Evolutionary conservation across 139 green algal genomes (phyloP).

Genomic region (Zygnema circumcarinatum): DNA sequence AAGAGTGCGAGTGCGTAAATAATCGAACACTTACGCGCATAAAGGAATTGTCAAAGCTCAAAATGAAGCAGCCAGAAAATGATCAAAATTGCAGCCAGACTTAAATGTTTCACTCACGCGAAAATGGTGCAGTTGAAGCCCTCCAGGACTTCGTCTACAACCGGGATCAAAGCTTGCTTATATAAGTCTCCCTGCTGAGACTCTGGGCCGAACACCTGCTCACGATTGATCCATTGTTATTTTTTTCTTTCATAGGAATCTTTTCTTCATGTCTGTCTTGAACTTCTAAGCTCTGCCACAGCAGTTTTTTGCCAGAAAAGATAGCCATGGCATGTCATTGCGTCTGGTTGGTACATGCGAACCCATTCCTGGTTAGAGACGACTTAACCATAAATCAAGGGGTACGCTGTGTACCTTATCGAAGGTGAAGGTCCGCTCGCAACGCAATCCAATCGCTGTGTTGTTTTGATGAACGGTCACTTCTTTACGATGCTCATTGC

Average conservation of each 20-base stretch:
- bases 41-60: no score
- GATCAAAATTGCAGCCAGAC: no score
- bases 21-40: no score
- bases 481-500: conserved; percentile 79
- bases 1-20: no score
- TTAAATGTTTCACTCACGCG: conserved; percentile 61
- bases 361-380: no score
- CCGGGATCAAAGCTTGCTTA: conserved; percentile 80
- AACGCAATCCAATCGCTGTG: conserved; percentile 76
- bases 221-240: conserved; percentile 12
- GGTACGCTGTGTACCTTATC: conserved; percentile 78
- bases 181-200: conserved; percentile 88
- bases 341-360: no score
- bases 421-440: conserved; percentile 90
- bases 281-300: neutral
- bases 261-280: neutral
- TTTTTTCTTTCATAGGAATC: neutral
- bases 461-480: conserved; percentile 80
- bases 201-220: conserved; percentile 78
- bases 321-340: neutral
- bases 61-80: no score
- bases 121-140: conserved; percentile 94
- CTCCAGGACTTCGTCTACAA: conserved; percentile 94
- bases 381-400: conserved; percentile 6
- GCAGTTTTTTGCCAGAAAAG: neutral